Conservation (phyloP, 2,329 filamentous ascomycete genomes). For the Fusarium phyllophilum region DNA sequence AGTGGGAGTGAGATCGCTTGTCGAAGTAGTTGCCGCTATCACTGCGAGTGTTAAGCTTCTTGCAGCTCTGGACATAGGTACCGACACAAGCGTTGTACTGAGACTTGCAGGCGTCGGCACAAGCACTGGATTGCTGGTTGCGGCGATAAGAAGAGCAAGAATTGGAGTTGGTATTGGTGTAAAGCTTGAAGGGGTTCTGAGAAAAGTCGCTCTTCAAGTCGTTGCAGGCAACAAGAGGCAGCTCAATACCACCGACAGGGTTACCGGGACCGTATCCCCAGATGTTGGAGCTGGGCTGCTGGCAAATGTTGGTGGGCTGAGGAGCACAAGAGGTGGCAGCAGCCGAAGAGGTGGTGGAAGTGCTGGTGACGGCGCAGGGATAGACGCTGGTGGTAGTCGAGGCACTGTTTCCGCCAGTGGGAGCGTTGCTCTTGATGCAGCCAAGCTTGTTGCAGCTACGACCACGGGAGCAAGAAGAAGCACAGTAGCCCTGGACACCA, state of each 20-base stretch:
- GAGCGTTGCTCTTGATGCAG: conserved; percentile 56
- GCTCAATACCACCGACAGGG: conserved; percentile 61
- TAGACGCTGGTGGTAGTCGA: conserved; percentile 50
- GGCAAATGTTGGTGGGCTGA: conserved; percentile 62
- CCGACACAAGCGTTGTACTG: conserved; percentile 61
- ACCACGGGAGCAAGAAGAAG: conserved; percentile 46
- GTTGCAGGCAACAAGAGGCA: conserved; percentile 66
- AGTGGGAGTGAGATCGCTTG: conserved; percentile 34
- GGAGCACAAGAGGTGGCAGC: conserved; percentile 54
- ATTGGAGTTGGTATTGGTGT: conserved; percentile 55
- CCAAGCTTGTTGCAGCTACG: conserved; percentile 54
- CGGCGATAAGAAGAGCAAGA: conserved; percentile 58
- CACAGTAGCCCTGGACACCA: conserved; percentile 58
- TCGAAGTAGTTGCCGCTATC: conserved; percentile 28
- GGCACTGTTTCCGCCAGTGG: conserved; percentile 49
- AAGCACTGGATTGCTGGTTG: conserved; percentile 52
- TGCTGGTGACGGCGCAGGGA: conserved; percentile 47
- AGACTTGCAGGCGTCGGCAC: conserved; percentile 62
- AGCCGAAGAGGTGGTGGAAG: conserved; percentile 46
- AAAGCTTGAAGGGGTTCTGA: conserved; percentile 62
- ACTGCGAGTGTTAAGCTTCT: conserved; percentile 44
- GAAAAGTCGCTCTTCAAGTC: conserved; percentile 57
- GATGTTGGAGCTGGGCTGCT: conserved; percentile 63
- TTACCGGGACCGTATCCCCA: conserved; percentile 75
- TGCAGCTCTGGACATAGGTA: conserved; percentile 62